Evolutionary conservation across 139 green algal genomes (phyloP).

Genomic region (Coelastrella sp.): DNA sequence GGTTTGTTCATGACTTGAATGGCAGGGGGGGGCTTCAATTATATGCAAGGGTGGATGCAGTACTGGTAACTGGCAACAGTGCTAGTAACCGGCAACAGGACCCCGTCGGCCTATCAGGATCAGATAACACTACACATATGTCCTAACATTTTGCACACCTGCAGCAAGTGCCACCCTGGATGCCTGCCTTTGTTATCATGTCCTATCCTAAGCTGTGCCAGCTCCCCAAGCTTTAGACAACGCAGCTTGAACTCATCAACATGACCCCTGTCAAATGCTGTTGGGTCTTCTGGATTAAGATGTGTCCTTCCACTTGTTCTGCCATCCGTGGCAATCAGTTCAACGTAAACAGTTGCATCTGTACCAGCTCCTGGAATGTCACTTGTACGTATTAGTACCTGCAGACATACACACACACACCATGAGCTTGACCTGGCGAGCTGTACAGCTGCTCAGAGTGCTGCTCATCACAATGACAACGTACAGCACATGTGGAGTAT

Average conservation of each 20-base stretch:
- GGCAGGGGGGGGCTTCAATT: background rate
- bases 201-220: conserved; percentile 51
- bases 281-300: conserved; percentile 28
- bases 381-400: conserved; percentile 65
- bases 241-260: conserved; percentile 51
- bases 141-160: background rate
- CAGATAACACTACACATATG: too few relatives aligned
- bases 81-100: background rate
- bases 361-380: conserved; percentile 67
- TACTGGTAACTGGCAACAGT: background rate
- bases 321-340: conserved; percentile 56
- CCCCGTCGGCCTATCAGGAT: background rate
- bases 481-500: too few relatives aligned
- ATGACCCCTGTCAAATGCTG: conserved; percentile 62
- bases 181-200: background rate
- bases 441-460: background rate
- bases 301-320: conserved; percentile 41
- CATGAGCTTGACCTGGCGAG: background rate
- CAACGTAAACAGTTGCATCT: conserved; percentile 74
- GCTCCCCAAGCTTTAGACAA: conserved; percentile 24
- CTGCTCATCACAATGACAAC: too few relatives aligned
- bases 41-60: background rate
- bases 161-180: conserved; percentile 34
- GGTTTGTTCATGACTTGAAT: too few relatives aligned
- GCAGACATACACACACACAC: background rate